A percentile compares a stretch with the other conserved stretches of the same genome.
These are phyloP conservation scores for Fusarium fracticaudum DNA, from an alignment of 2,329 filamentous ascomycete species.

Conservation along the genomic window DNA sequence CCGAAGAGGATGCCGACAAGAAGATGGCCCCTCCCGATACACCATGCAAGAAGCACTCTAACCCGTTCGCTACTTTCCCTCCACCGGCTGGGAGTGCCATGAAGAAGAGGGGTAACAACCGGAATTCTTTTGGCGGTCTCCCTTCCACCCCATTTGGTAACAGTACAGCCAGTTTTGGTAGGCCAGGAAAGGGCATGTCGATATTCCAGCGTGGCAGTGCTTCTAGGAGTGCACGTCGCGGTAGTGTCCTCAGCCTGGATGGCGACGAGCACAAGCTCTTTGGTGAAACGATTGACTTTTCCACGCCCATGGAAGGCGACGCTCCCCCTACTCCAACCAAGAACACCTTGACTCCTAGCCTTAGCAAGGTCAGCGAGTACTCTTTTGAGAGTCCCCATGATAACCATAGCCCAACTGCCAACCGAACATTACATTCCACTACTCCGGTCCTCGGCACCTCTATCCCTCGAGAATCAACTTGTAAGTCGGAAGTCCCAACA, in stretches of 20 bases:
- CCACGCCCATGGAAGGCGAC: conserved; percentile 59
- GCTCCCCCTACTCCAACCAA: conserved; percentile 96
- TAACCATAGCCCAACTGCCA: conserved; percentile 54
- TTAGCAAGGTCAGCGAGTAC: conserved; percentile 51
- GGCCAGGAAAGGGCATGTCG: conserved; percentile 69
- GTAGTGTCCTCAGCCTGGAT: conserved; percentile 84
- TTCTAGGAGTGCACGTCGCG: conserved; percentile 58
- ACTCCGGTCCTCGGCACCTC: conserved; percentile 54
- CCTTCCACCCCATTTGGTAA: conserved; percentile 85
- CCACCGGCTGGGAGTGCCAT: conserved; percentile 67
- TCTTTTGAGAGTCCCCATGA: conserved; percentile 52
- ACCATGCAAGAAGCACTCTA: conserved; percentile 87
- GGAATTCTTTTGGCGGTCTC: conserved; percentile 75
- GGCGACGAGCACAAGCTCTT: conserved; percentile 73
- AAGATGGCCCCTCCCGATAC: conserved; percentile 88
- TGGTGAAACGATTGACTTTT: conserved; percentile 44
- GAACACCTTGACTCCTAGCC: conserved; percentile 59
- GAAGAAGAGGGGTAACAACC: conserved; percentile 69
- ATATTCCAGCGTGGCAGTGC: conserved; percentile 70
- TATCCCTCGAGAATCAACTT: conserved; percentile 51
- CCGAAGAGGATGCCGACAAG: conserved; percentile 71
- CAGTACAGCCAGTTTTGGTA: conserved; percentile 60
- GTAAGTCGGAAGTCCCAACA: conserved; percentile 54
- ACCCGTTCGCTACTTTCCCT: conserved; percentile 74
- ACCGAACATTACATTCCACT: conserved; percentile 54